Conservation (phyloP, 345 rosid genomes). For the Euphorbia lathyris region DNA sequence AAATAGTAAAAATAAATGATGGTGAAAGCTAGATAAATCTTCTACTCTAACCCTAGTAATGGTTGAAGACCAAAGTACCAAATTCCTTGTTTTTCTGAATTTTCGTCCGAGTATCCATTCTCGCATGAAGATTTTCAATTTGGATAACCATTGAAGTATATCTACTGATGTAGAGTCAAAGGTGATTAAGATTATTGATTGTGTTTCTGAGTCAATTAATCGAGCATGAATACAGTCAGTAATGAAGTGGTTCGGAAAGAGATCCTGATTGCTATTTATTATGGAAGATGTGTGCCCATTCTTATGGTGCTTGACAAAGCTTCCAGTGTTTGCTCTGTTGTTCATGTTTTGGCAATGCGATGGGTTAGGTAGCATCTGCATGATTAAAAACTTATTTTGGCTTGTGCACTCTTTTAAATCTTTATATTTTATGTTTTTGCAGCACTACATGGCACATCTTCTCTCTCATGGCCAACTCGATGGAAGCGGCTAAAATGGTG, state of each 20-base stretch:
- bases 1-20: no score
- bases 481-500: conserved; percentile 52
- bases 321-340: background rate
- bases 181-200: background rate
- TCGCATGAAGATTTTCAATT: no score
- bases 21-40: background rate
- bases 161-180: no score
- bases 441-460: conserved; percentile 92
- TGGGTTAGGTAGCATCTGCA: background rate
- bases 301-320: background rate
- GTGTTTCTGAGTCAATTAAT: background rate
- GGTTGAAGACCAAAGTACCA: background rate
- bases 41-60: background rate
- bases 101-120: background rate
- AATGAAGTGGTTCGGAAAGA: no score
- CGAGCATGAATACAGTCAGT: background rate
- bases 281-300: background rate
- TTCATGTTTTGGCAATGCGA: background rate
- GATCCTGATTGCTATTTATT: background rate
- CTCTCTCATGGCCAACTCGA: conserved; percentile 85
- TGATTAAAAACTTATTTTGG: background rate
- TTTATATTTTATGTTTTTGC: conserved; percentile 29
- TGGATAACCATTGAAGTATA: background rate
- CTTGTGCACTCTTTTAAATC: background rate
- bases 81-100: background rate